Conservation (phyloP, 208 protist genomes). For the Balamuthia mandrillaris region DNA sequence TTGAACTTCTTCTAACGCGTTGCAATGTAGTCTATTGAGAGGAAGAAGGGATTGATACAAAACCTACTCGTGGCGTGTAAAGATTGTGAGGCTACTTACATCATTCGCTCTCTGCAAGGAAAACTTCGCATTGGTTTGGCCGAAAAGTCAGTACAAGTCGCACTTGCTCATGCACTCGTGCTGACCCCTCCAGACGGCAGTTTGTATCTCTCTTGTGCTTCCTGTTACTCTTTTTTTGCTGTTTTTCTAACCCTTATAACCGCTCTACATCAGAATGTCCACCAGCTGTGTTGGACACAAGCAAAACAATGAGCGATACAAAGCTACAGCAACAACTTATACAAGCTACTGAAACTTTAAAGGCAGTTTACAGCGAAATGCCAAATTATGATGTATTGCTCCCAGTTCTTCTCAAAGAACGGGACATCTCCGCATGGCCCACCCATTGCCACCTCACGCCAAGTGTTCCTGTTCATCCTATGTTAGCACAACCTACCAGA, state of each 20-base stretch:
- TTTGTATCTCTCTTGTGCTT: neutral
- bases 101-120: constrained; percentile 92
- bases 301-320: neutral
- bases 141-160: constrained; percentile 88
- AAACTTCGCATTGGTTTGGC: constrained; percentile 91
- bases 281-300: neutral
- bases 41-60: constrained; percentile 89
- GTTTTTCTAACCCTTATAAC: neutral
- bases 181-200: neutral
- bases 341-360: neutral
- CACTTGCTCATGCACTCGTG: constrained; percentile 72
- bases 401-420: constrained; percentile 32
- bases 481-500: constrained; percentile 97
- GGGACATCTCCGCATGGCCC: neutral
- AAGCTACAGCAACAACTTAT: neutral
- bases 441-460: constrained; percentile 54
- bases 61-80: constrained; percentile 83
- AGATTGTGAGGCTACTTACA: constrained; percentile 87
- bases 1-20: neutral
- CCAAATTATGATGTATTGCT: constrained; percentile 75
- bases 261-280: neutral
- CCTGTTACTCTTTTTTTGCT: neutral
- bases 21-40: constrained; percentile 51
- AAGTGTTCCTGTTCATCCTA: constrained; percentile 95
- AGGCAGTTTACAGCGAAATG: constrained; percentile 62